Evolutionary conservation across 768 basidiomycete genomes (phyloP).

Genomic region (Piloderma croceum): DNA sequence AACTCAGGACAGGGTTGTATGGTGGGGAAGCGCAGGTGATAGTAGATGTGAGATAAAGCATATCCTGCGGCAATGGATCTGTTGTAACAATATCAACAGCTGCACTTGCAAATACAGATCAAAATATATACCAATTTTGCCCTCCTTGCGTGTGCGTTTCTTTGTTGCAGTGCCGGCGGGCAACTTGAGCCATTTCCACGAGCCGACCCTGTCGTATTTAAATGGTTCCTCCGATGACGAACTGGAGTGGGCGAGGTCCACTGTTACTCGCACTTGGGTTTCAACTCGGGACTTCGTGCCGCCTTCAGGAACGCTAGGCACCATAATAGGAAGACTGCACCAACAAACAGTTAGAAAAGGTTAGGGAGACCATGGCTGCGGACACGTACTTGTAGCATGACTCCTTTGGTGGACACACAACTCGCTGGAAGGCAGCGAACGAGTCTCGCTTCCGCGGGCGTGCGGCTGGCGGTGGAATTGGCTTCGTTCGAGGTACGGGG

Average conservation of each 20-base stretch:
- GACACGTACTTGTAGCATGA: slow-evolving; percentile 66
- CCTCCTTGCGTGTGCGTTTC: slow-evolving; percentile 76
- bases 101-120: slow-evolving; percentile 8
- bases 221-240: slow-evolving; percentile 50
- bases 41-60: slow-evolving; percentile 63
- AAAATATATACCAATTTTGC: slow-evolving; percentile 59
- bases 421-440: slow-evolving; percentile 44
- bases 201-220: slow-evolving; percentile 78
- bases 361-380: slow-evolving; percentile 14
- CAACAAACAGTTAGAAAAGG: slow-evolving; percentile 9
- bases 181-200: slow-evolving; percentile 83
- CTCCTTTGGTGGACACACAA: slow-evolving; percentile 69
- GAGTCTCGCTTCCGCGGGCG: slow-evolving; percentile 52
- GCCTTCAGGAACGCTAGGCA: slow-evolving; percentile 74
- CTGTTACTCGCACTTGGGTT: slow-evolving; percentile 82
- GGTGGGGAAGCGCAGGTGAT: slow-evolving; percentile 82
- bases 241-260: slow-evolving; percentile 70
- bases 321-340: slow-evolving; percentile 68
- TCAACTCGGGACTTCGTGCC: slow-evolving; percentile 94
- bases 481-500: slow-evolving; percentile 48
- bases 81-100: slow-evolving; percentile 16
- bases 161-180: slow-evolving; percentile 82
- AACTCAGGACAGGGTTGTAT: slow-evolving; percentile 69
- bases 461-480: slow-evolving; percentile 62
- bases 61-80: slow-evolving; percentile 68